Evolutionary conservation across 2,329 filamentous ascomycete species (phyloP).

Genomic region (Lachnellula occidentalis): DNA sequence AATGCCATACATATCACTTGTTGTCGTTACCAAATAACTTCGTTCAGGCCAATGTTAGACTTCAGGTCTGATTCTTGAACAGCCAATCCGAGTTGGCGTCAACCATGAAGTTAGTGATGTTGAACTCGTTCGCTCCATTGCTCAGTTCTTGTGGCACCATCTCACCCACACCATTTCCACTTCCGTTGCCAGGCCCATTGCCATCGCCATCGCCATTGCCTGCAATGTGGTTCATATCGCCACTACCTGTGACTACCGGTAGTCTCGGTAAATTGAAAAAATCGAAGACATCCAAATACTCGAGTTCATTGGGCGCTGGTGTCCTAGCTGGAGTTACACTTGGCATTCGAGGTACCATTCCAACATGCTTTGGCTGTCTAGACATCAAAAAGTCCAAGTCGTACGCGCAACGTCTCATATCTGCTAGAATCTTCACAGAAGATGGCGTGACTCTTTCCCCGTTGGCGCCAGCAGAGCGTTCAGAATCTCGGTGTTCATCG

Average conservation of each 20-base stretch:
- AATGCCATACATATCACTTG: background rate
- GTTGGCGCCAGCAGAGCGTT: slow-evolving; percentile 51
- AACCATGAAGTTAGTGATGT: slow-evolving; percentile 73
- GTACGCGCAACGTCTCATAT: slow-evolving; percentile 87
- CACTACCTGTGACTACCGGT: slow-evolving; percentile 37
- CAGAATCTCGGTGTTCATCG: slow-evolving; percentile 77
- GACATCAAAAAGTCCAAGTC: slow-evolving; percentile 88
- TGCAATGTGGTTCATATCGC: slow-evolving; percentile 25
- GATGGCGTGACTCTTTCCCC: slow-evolving; percentile 73
- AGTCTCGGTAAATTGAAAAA: slow-evolving; percentile 89
- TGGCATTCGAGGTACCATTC: slow-evolving; percentile 39
- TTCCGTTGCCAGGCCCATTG: slow-evolving; percentile 10
- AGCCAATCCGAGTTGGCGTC: slow-evolving; percentile 71
- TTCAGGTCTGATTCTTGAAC: slow-evolving; percentile 45
- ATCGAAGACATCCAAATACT: slow-evolving; percentile 88
- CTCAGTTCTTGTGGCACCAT: slow-evolving; percentile 28
- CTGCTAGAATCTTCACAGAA: slow-evolving; percentile 79
- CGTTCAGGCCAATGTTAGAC: background rate
- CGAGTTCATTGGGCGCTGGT: slow-evolving; percentile 74
- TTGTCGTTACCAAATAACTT: background rate
- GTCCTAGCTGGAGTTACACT: slow-evolving; percentile 58
- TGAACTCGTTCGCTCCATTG: slow-evolving; percentile 52
- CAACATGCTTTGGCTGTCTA: slow-evolving; percentile 47
- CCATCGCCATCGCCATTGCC: slow-evolving; percentile 18
- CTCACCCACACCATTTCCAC: slow-evolving; percentile 22